phyloP scores from a whole-genome alignment of 164 flowering plant species.

The Buxus sempervirens region DNA sequence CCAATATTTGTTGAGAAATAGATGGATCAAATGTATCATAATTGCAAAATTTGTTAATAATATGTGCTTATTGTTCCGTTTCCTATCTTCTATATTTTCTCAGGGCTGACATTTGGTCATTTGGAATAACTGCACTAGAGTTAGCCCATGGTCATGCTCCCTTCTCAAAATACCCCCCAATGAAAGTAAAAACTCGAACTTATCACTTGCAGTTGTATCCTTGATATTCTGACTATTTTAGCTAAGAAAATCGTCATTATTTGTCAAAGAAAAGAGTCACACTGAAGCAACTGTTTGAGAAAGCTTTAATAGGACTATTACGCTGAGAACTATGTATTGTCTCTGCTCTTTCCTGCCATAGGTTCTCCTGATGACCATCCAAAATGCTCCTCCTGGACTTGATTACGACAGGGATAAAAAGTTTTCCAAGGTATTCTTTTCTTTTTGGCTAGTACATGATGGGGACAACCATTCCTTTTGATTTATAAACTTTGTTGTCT shows the following conservation, averaged over 20 bases:
- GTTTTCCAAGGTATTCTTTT: conserved; percentile 83
- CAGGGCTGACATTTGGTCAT: conserved; percentile 70
- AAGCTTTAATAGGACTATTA: background rate
- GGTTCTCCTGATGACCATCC: conserved; percentile 58
- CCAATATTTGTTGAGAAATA: background rate
- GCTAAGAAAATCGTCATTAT: no score
- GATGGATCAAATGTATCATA: background rate
- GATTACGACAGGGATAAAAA: conserved; percentile 96
- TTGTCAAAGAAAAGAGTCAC: no score
- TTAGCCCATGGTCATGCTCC: conserved; percentile 71
- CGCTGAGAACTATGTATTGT: background rate
- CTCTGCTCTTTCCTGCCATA: conserved; percentile 4
- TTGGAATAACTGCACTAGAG: conserved; percentile 62
- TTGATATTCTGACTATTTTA: no score
- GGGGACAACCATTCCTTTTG: background rate
- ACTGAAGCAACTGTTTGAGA: background rate
- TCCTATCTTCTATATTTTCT: background rate
- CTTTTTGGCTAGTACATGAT: conserved; percentile 27
- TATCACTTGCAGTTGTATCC: background rate
- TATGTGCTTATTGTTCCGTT: background rate
- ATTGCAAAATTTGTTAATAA: background rate
- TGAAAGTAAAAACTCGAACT: conserved; percentile 39
- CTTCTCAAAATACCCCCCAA: conserved; percentile 63
- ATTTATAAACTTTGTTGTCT: background rate
- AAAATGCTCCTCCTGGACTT: conserved; percentile 56